These are phyloP conservation scores for Alternaria ventricosa DNA, from an alignment of 2,329 filamentous ascomycete genomes.

Conservation along the genomic window DNA sequence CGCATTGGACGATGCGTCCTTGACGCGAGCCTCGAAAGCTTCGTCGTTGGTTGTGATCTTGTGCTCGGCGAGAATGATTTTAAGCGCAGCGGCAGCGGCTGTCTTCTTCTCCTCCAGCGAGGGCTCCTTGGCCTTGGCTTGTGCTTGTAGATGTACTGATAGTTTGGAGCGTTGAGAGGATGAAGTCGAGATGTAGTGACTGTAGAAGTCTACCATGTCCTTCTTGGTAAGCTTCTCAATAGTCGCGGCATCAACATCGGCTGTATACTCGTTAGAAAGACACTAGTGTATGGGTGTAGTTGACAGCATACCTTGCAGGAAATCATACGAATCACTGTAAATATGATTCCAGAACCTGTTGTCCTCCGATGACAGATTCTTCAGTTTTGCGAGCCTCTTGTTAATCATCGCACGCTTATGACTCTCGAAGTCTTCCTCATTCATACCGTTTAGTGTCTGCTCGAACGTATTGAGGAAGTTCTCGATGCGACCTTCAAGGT, in stretches of 20 bases:
- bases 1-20: slow-evolving; percentile 53
- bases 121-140: slow-evolving; percentile 57
- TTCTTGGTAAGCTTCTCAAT: slow-evolving; percentile 78
- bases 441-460: slow-evolving; percentile 74
- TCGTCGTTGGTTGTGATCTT: slow-evolving; percentile 53
- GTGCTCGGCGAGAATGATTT: slow-evolving; percentile 55
- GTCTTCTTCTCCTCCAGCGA: slow-evolving; percentile 52
- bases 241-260: slow-evolving; percentile 75
- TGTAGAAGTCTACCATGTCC: slow-evolving; percentile 82
- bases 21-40: slow-evolving; percentile 53
- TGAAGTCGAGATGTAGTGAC: slow-evolving; percentile 73
- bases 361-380: slow-evolving; percentile 88
- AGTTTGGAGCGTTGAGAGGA: slow-evolving; percentile 81
- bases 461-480: slow-evolving; percentile 76
- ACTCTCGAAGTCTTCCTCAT: slow-evolving; percentile 81
- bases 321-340: slow-evolving; percentile 85
- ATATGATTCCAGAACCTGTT: slow-evolving; percentile 85
- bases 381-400: slow-evolving; percentile 86
- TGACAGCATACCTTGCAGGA: slow-evolving; percentile 74
- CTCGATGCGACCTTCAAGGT: slow-evolving; percentile 87
- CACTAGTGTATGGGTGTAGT: background rate
- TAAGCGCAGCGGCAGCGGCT: slow-evolving; percentile 44
- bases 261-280: slow-evolving; percentile 50
- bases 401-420: slow-evolving; percentile 90
- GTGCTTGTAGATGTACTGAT: slow-evolving; percentile 81